Evolutionary conservation across 2,329 filamentous ascomycete species (phyloP).

Genomic region (Colletotrichum nymphaeae): DNA sequence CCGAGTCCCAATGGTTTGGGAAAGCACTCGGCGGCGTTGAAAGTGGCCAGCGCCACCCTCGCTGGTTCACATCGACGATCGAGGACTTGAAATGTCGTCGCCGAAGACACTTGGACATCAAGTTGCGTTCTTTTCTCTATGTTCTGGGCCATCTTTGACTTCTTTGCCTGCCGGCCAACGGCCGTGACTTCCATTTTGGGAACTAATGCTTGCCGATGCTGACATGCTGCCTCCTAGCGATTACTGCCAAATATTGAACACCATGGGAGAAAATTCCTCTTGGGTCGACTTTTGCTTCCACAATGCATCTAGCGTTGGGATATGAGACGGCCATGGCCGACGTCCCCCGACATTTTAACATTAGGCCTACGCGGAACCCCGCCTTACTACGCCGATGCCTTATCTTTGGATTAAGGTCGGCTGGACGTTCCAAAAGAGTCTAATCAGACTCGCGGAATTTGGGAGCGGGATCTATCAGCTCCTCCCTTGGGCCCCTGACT

Average conservation of each 20-base stretch:
- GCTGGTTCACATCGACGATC: background rate
- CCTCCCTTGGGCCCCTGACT: background rate
- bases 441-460: background rate
- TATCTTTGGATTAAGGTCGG: background rate
- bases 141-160: background rate
- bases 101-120: background rate
- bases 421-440: background rate
- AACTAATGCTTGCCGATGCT: background rate
- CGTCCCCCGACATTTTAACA: background rate
- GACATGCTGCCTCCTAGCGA: background rate
- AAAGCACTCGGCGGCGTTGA: background rate
- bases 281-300: background rate
- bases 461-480: background rate
- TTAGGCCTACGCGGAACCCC: background rate
- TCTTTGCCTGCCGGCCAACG: background rate
- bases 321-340: slow-evolving; percentile 2
- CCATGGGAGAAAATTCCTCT: background rate
- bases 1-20: slow-evolving; percentile 7
- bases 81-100: background rate
- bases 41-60: slow-evolving; percentile 16
- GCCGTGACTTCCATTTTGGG: background rate
- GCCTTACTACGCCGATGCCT: background rate
- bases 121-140: background rate
- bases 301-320: background rate
- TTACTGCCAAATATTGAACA: background rate